A percentile compares a stretch with the other conserved stretches of the same genome.
Conservation (phyloP, 495 filamentous ascomycete genomes). For the Penicillium samsonianum region DNA sequence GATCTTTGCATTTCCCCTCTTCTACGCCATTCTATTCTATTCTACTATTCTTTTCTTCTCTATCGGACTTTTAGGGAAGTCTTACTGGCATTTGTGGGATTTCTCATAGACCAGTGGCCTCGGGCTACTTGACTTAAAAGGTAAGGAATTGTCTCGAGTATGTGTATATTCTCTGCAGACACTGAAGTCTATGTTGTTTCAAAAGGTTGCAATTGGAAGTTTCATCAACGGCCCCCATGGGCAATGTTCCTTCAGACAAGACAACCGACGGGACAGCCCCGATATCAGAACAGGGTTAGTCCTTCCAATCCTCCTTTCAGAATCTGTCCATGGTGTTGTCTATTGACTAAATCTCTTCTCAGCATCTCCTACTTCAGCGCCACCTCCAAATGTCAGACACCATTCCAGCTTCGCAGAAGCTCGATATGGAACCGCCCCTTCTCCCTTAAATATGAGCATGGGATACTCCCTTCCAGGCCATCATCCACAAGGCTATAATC, state of each 20-base stretch:
- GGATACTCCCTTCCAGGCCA: constrained; percentile 47
- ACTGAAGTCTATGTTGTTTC: neutral
- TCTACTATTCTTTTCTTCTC: neutral
- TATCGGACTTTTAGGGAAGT: neutral
- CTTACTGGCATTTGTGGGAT: neutral
- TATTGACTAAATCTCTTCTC: constrained; percentile 19
- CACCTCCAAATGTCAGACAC: constrained; percentile 25
- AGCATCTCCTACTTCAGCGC: constrained; percentile 25
- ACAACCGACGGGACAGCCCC: constrained; percentile 20
- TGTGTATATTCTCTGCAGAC: neutral
- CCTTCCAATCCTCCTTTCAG: constrained; percentile 2
- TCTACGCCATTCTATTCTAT: neutral
- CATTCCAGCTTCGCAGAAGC: constrained; percentile 26
- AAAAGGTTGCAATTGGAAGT: neutral
- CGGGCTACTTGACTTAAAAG: neutral
- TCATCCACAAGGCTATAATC: constrained; percentile 32
- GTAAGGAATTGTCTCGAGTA: neutral
- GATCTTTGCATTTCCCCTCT: neutral
- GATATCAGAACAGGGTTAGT: constrained; percentile 33
- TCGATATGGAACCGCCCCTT: constrained; percentile 31
- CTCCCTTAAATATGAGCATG: constrained; percentile 52
- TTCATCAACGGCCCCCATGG: constrained; percentile 32
- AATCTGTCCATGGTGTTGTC: neutral
- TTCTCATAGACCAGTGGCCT: neutral
- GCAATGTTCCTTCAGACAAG: constrained; percentile 35